Base-by-base conservation (phyloP, 768 basidiomycete species). In the Auriscalpium microsporum region DNA sequence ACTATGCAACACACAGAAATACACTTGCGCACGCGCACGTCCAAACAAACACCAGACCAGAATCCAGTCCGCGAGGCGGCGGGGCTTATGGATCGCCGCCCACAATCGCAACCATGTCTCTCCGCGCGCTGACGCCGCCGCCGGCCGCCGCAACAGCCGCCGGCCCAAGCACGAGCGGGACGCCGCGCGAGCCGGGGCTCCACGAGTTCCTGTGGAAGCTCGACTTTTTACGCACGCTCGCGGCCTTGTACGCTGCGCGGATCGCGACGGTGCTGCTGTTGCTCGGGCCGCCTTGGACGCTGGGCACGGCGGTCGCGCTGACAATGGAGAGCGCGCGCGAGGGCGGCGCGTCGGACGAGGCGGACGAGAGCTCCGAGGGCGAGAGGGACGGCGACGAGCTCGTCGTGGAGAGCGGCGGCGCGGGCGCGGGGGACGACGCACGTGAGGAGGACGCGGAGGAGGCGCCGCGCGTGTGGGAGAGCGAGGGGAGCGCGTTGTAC, bases 161-260 rank as follows among this genome's bases (percentile, higher is more conserved):
- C 34, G 28, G 49, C 13, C 11, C 11, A 5, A 28, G 46, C 46
- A 7, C 17, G 6, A 23, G 17, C 46, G 46, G 28, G 17, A 53
- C 45, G 35, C 49, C 52, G 9, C 51, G 53, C 8, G 36, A 45
- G 14, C 48, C 63, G 19, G 72, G 68, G 50, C 70, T 76, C 79
- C 79, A 81, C 50, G 79, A 81, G 54, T 75, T 75, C 45, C 79
- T 71, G 57, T 78, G 75, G 59, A 75, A 70, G 59, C 72, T 76
- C 57, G 72, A 72, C 60, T 74, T 74, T 64, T 73, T 74, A 35
- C 73, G 68, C 51, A 73, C 73, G 48, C 79, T 78, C 16, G 76
- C 28, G 28, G 28, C 69, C 64, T 73, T 74, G 49, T 77, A 77
- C 10, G 80, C 81, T 2, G 78, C 78, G 19, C 79, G 75, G 48